Evolutionary conservation across 495 filamentous ascomycete species (phyloP), one percentile per base, ranked within the genome.

Genomic region (Talaromyces proteolyticus): DNA sequence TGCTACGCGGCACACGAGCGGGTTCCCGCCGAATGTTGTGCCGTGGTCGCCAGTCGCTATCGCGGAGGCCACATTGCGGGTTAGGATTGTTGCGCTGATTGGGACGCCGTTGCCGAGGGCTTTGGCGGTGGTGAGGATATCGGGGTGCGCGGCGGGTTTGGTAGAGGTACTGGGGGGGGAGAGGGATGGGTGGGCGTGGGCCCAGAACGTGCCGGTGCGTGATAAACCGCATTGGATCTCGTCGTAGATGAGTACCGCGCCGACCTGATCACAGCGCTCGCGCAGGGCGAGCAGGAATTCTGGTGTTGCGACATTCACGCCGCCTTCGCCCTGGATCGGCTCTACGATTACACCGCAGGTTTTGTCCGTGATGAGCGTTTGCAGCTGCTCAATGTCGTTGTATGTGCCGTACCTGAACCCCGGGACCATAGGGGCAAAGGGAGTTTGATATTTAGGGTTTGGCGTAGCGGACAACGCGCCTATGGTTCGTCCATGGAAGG

Each of bases 401-500:
- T 85, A 92, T 11, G 72, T 84, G 20, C 90, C 90, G 59, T 95
- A 90, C 53, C 70, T 80, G 69, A 95, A 98, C 3, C 93, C 93
- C 0, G 94, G 93, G 3, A 98, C 68, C 90, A 98, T 96, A 18
- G 93, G 93, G 12, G 88, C 71, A 61, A 97, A 98, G 3, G 93
- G 94, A 16, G 84, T 81, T 64, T 98, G 93, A 68, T 98, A 98
- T 62, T 98, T 98, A 10, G 89, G 89, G 70, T 98, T 98, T n/a
- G 91, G 94, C 4, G 93, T 98, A 0, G 94, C 93, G 19, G 86
- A 91, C 21, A 98, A 67, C 18, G 82, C 76, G 18, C 93, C 93
- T 89, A 96, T 94, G 18, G 94, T 96, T 47, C 93, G 85, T 54
- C 93, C 93, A 68, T 98, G 93, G 81, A 98, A 98, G 17, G 87